Evolutionary conservation across 345 rosid genomes (phyloP).

Genomic region (Camelina laxa): DNA sequence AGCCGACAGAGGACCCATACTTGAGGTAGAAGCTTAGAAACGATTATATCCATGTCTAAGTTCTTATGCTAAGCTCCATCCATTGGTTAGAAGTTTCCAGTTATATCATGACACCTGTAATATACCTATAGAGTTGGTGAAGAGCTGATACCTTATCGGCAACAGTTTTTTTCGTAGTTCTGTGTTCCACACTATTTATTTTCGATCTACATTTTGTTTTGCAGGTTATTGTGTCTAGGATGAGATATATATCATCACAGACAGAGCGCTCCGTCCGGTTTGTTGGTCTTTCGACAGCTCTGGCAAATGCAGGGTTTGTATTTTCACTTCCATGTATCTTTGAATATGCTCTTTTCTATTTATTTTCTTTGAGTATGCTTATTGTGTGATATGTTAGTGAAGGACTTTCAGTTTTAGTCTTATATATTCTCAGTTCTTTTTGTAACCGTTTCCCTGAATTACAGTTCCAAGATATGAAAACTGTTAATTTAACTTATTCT

Average conservation of each 20-base stretch:
- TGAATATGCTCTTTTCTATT: slow-evolving; percentile 14
- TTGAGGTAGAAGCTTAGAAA: slow-evolving; percentile 69
- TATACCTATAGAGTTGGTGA: slow-evolving; percentile 17
- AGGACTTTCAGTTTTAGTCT: slow-evolving; percentile 15
- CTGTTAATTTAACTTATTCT: slow-evolving; percentile 4
- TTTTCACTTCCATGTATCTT: slow-evolving; percentile 15
- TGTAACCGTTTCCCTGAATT: slow-evolving; percentile 14
- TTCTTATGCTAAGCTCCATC: slow-evolving; percentile 28
- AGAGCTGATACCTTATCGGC: slow-evolving; percentile 25
- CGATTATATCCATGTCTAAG: slow-evolving; percentile 9
- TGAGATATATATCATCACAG: slow-evolving; percentile 99
- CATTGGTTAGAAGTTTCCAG: slow-evolving; percentile 22
- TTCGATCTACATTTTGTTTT: slow-evolving; percentile 35
- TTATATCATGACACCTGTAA: slow-evolving; percentile 29
- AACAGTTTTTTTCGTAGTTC: not conserved
- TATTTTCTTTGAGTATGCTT: slow-evolving; percentile 11
- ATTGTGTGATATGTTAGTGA: not conserved
- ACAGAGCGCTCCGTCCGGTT: slow-evolving; percentile 92
- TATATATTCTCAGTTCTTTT: not conserved
- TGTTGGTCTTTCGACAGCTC: slow-evolving; percentile 95
- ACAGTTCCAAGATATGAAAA: slow-evolving; percentile 7
- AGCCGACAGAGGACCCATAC: slow-evolving; percentile 98
- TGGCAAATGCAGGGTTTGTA: slow-evolving; percentile 93
- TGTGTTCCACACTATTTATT: slow-evolving; percentile 6
- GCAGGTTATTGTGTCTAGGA: slow-evolving; percentile 97